phyloP scores from a whole-genome alignment of 345 rosid genomes.

The Murraya paniculata region DNA sequence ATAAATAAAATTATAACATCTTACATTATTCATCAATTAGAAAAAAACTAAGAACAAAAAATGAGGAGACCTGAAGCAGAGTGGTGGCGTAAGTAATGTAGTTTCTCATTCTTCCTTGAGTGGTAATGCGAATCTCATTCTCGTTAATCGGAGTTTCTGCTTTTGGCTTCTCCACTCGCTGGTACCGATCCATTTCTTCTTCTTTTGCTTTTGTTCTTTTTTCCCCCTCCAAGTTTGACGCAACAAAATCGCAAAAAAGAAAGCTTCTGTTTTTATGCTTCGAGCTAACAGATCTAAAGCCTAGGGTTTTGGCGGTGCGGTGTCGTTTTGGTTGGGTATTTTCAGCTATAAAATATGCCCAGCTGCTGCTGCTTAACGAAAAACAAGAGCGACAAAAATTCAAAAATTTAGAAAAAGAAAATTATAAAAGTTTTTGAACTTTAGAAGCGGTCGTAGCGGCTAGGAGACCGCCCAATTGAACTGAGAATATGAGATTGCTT shows the following conservation, averaged over 20 bases:
- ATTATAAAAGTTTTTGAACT: not conserved
- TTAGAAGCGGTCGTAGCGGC: not conserved
- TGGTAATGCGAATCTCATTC: conserved; percentile 40
- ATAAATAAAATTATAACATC: not conserved
- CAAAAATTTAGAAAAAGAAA: not conserved
- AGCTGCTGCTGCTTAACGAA: not conserved
- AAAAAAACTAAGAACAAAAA: not conserved
- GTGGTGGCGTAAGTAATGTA: conserved; percentile 35
- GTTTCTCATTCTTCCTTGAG: conserved; percentile 43
- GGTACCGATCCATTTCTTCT: conserved; percentile 25
- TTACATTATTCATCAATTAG: not conserved
- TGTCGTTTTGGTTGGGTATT: not conserved
- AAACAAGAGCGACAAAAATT: not conserved
- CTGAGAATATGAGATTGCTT: not conserved
- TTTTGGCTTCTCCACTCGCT: conserved; percentile 37
- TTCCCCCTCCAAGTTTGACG: not conserved
- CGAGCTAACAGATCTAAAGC: not conserved
- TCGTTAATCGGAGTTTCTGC: conserved; percentile 28
- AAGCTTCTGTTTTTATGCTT: not conserved
- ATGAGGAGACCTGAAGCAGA: conserved; percentile 28
- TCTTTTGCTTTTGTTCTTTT: not conserved
- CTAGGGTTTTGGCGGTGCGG: not conserved
- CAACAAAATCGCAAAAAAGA: not conserved
- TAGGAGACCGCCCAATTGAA: not conserved
- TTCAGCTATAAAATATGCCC: not conserved